Percentiles rank a stretch among this genome's conserved stretches.
Evolutionary conservation across 805 yeast genomes (phyloP).

Genomic region (Metschnikowia vanudenii): DNA sequence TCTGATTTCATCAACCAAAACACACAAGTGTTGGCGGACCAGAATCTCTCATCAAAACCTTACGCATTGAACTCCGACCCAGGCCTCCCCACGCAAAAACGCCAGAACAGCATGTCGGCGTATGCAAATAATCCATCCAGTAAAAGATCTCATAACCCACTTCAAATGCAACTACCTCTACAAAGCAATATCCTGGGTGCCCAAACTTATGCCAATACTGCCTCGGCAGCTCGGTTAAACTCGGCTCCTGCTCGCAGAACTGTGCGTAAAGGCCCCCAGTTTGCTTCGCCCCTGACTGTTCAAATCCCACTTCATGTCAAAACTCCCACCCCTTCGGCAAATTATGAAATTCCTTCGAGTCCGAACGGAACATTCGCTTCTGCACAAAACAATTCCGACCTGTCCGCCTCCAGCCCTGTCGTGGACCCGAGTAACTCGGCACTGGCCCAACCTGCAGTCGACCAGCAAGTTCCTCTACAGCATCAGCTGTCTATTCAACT

Average conservation of each 20-base stretch:
- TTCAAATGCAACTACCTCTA: constrained; percentile 17
- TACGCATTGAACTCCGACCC: constrained; percentile 7
- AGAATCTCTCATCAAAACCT: constrained; percentile 4
- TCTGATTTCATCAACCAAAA: neutral
- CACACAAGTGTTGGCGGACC: neutral
- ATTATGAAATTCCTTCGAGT: constrained; percentile 41
- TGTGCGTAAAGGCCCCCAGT: constrained; percentile 17
- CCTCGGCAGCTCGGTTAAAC: constrained; percentile 8
- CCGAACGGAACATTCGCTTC: constrained; percentile 34
- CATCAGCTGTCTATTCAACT: constrained; percentile 18
- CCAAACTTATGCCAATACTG: constrained; percentile 9
- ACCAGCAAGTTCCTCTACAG: constrained; percentile 11
- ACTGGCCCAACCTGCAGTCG: constrained; percentile 6
- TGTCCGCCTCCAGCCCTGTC: constrained; percentile 38
- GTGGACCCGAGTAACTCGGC: constrained; percentile 19
- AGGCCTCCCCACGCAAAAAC: constrained; percentile 31
- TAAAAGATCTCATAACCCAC: constrained; percentile 32
- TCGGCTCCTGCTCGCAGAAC: constrained; percentile 8
- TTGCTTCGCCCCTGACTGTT: constrained; percentile 17
- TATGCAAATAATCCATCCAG: constrained; percentile 32
- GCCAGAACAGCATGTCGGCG: constrained; percentile 40
- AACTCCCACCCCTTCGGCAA: constrained; percentile 42
- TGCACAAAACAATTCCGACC: constrained; percentile 37
- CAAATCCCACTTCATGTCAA: constrained; percentile 19
- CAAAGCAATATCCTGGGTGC: constrained; percentile 18